phyloP scores from a whole-genome alignment of 495 filamentous ascomycete species.

The Elaphomyces granulatus region DNA sequence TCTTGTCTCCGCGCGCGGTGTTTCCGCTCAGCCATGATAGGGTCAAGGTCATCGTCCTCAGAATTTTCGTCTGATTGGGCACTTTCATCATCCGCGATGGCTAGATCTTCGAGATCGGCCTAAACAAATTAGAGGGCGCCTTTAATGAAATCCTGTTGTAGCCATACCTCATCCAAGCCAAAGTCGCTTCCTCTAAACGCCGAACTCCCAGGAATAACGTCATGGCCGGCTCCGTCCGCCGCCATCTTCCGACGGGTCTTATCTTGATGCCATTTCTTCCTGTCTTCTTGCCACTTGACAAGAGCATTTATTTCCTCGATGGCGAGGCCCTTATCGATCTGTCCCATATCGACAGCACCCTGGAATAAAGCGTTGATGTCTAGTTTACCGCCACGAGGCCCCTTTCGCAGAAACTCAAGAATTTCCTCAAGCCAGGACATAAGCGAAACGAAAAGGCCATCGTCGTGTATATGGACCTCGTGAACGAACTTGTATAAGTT shows the following conservation, averaged over 20 bases:
- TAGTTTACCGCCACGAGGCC: conserved; percentile 60
- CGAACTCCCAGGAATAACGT: conserved; percentile 31
- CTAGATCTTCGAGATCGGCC: conserved; percentile 68
- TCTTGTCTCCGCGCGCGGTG: conserved; percentile 61
- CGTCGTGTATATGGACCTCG: conserved; percentile 95
- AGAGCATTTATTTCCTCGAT: conserved; percentile 71
- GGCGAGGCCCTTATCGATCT: conserved; percentile 54
- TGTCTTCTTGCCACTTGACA: conserved; percentile 83
- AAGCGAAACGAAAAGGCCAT: conserved; percentile 85
- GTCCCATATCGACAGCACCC: conserved; percentile 50
- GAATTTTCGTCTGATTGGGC: conserved; percentile 50
- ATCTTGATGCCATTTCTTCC: conserved; percentile 94
- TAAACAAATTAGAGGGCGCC: conserved; percentile 13
- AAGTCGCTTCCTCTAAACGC: conserved; percentile 69
- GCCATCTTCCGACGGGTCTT: conserved; percentile 99
- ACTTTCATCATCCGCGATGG: conserved; percentile 56
- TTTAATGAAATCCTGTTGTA: not conserved
- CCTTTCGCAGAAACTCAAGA: conserved; percentile 78
- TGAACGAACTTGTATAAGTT: conserved; percentile 99
- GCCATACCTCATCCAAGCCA: conserved; percentile 61
- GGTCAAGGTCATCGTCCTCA: conserved; percentile 67
- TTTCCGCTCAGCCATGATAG: conserved; percentile 72
- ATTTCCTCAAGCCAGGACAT: conserved; percentile 99
- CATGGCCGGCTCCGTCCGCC: conserved; percentile 46
- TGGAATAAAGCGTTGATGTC: conserved; percentile 91